phyloP scores from a whole-genome alignment of 2,329 filamentous ascomycete species.

The Nemania sp. region DNA sequence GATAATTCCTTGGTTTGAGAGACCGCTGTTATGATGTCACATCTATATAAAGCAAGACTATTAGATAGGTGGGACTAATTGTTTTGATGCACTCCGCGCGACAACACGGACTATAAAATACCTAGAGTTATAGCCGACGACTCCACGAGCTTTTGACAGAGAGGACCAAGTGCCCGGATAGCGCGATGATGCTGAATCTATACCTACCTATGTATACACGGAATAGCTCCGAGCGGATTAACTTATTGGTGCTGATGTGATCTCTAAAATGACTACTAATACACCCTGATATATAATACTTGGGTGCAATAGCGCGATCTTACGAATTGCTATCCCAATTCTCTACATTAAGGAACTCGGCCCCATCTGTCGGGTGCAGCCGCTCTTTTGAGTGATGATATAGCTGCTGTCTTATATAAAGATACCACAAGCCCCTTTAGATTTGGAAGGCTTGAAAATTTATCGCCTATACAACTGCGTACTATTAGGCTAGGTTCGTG shows the following conservation, averaged over 20 bases:
- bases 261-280: background rate
- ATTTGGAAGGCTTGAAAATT: background rate
- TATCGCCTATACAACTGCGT: conserved; percentile 10
- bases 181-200: background rate
- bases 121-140: background rate
- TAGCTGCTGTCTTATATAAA: conserved; percentile 11
- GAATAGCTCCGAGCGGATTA: background rate
- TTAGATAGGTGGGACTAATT: background rate
- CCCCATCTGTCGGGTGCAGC: background rate
- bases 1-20: background rate
- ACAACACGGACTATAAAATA: background rate
- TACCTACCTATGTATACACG: too few species aligned
- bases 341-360: background rate
- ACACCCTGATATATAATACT: background rate
- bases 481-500: background rate
- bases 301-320: background rate
- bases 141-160: background rate
- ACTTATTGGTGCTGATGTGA: background rate
- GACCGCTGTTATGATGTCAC: background rate
- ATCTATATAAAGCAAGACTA: background rate
- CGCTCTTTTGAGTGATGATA: conserved; percentile 9
- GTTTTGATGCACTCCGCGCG: background rate
- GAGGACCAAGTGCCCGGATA: background rate
- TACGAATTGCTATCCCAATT: background rate
- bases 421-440: background rate